Evolutionary conservation across 225 moss, liverwort and hornwort genomes (phyloP).

Genomic region (Straminergon stramineum): DNA sequence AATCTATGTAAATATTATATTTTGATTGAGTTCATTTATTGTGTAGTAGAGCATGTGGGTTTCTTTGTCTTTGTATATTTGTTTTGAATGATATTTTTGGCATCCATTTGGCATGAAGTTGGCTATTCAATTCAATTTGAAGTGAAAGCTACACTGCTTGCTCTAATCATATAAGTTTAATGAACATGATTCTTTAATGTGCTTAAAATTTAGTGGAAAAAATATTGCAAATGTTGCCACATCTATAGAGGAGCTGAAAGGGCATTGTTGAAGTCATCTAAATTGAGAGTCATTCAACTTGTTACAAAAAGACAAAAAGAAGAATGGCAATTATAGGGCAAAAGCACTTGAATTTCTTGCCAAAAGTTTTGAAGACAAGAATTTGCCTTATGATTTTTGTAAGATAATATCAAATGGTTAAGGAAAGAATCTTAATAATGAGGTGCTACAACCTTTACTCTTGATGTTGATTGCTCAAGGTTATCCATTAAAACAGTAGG

Average conservation of each 20-base stretch:
- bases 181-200: neutral
- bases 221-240: neutral
- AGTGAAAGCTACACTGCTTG: too few species aligned
- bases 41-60: too few species aligned
- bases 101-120: neutral
- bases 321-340: neutral
- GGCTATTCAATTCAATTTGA: neutral
- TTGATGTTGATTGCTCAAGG: neutral
- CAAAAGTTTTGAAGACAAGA: neutral
- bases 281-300: neutral
- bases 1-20: neutral
- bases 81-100: neutral
- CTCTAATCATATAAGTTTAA: neutral
- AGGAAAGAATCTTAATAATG: too few species aligned
- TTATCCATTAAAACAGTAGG: neutral
- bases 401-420: too few species aligned
- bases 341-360: neutral
- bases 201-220: neutral
- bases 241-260: neutral
- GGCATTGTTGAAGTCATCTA: neutral
- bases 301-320: neutral
- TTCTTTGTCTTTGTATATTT: neutral
- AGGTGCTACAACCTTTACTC: neutral
- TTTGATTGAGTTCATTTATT: neutral
- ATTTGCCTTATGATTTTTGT: rapidly evolving